A percentile compares a stretch with the other conserved stretches of the same genome.
Conservation (phyloP, 2,329 filamentous ascomycete species). For the Venturia asperata region DNA sequence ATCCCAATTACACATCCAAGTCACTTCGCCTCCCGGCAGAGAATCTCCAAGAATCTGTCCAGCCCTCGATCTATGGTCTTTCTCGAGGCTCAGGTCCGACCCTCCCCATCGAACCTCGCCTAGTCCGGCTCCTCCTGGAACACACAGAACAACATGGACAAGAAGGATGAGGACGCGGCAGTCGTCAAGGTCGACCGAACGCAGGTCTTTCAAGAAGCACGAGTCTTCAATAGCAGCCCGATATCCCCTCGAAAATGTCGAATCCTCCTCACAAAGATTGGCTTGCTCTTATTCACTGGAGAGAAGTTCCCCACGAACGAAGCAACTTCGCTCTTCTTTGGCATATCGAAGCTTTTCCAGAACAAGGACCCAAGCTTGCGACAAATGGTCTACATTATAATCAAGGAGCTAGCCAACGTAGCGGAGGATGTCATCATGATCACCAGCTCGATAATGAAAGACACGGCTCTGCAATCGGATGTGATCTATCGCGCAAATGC, state of each 20-base stretch:
- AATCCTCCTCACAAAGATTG: conserved; percentile 94
- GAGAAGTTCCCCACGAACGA: conserved; percentile 96
- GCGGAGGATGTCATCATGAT: conserved; percentile 99
- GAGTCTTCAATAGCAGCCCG: conserved; percentile 71
- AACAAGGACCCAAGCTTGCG: conserved; percentile 97
- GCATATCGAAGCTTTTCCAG: conserved; percentile 77
- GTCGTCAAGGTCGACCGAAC: conserved; percentile 97
- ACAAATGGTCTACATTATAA: conserved; percentile 97
- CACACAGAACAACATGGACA: conserved; percentile 61
- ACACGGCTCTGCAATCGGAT: conserved; percentile 91
- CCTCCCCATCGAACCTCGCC: background rate
- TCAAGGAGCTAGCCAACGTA: conserved; percentile 93
- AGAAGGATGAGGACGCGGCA: conserved; percentile 96
- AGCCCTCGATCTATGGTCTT: background rate
- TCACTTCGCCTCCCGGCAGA: background rate
- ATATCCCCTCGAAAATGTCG: conserved; percentile 97
- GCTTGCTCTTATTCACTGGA: conserved; percentile 89
- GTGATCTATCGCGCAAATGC: conserved; percentile 92
- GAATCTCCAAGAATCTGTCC: background rate
- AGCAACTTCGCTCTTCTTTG: conserved; percentile 96
- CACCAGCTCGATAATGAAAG: conserved; percentile 99
- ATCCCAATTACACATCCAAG: background rate
- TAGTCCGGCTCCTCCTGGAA: background rate
- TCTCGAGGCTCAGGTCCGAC: background rate
- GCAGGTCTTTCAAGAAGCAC: conserved; percentile 98